These are phyloP conservation scores for Bipolaris sorokiniana DNA, from an alignment of 2,329 filamentous ascomycete genomes.

Conservation along the genomic window DNA sequence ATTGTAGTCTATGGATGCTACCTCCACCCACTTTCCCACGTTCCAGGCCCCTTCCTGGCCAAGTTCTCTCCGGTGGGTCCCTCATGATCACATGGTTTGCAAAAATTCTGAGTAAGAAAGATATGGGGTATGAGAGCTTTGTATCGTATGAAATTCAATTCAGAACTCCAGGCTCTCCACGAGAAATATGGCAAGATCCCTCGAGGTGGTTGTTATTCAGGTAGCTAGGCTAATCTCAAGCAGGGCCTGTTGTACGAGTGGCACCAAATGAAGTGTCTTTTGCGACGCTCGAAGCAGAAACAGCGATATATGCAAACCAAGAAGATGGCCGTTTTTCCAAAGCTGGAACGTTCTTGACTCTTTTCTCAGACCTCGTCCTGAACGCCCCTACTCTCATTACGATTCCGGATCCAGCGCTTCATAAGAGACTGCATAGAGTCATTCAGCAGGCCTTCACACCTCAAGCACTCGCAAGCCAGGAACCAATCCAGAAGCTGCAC, in stretches of 20 bases:
- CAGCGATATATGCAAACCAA: constrained; percentile 2
- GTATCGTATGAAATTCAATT: constrained; percentile 5
- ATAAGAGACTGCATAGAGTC: constrained; percentile 4
- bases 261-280: constrained; percentile 5
- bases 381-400: constrained; percentile 6
- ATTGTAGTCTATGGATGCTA: constrained; percentile 1
- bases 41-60: background rate
- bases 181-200: background rate
- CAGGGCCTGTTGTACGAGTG: background rate
- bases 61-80: constrained; percentile 2
- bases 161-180: constrained; percentile 3
- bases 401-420: background rate
- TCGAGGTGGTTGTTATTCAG: background rate
- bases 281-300: constrained; percentile 1
- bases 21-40: background rate
- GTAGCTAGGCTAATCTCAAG: background rate
- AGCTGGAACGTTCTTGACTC: constrained; percentile 5
- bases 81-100: background rate
- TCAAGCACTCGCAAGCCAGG: constrained; percentile 6
- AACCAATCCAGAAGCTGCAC: constrained; percentile 3
- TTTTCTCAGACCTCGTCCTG: constrained; percentile 3
- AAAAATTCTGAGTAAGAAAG: background rate
- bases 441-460: constrained; percentile 6
- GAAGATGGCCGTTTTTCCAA: constrained; percentile 3
- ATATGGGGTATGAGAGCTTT: constrained; percentile 3